These are phyloP conservation scores for Dendrobium officinale DNA, from an alignment of 106 monocot genomes.

Conservation along the genomic window DNA sequence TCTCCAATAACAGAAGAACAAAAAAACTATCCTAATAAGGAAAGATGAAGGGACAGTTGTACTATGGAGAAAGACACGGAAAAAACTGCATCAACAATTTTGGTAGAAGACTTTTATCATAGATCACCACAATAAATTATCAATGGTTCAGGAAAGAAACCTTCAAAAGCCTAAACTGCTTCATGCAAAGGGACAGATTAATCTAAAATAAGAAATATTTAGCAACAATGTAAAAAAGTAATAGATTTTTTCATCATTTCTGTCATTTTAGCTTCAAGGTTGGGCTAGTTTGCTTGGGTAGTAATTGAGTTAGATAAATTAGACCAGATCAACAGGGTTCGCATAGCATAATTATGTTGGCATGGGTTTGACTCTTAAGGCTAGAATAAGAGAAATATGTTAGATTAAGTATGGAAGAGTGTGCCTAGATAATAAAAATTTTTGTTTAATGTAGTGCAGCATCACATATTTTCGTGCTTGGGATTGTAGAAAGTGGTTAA, in stretches of 20 bases:
- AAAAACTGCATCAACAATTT: neutral
- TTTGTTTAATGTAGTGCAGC: too few relatives aligned
- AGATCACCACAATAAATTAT: neutral
- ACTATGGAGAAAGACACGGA: neutral
- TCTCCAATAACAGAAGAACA: neutral
- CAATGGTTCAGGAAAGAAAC: neutral
- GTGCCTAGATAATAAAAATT: too few relatives aligned
- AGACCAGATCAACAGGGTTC: too few relatives aligned
- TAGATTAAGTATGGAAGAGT: too few relatives aligned
- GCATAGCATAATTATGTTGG: too few relatives aligned
- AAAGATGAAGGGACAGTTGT: neutral
- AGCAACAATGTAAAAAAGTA: neutral
- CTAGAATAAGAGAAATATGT: too few relatives aligned
- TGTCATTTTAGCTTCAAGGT: neutral
- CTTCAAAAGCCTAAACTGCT: neutral
- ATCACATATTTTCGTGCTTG: too few relatives aligned
- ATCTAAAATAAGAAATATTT: neutral
- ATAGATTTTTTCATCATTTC: neutral
- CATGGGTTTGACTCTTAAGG: too few relatives aligned
- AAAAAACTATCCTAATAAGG: neutral
- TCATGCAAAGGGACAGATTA: neutral
- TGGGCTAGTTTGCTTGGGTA: neutral
- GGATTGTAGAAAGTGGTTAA: too few relatives aligned
- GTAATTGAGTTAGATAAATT: too few relatives aligned
- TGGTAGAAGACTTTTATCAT: neutral